Evolutionary conservation across 129 eudicot genomes (phyloP).

Genomic region (Tagetes patula): DNA sequence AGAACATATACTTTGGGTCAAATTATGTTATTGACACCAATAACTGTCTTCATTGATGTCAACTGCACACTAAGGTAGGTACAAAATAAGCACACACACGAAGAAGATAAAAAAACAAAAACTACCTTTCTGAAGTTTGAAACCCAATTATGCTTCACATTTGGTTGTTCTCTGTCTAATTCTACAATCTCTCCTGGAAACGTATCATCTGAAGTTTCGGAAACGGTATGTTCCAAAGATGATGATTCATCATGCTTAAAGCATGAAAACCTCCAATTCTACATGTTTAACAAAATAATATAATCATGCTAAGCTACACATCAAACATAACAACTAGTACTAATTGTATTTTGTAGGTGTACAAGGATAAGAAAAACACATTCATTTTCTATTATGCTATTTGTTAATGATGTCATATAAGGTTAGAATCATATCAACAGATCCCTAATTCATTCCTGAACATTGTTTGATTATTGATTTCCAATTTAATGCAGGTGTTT

Average conservation of each 20-base stretch:
- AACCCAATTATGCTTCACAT: slow-evolving; percentile 39
- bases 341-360: slow-evolving; percentile 3
- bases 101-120: not conserved
- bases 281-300: slow-evolving; percentile 10
- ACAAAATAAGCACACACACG: not conserved
- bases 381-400: slow-evolving; percentile 1
- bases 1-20: not conserved
- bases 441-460: not conserved
- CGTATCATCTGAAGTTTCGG: slow-evolving; percentile 36
- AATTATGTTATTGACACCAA: slow-evolving; percentile 15
- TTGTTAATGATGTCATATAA: not conserved
- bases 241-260: slow-evolving; percentile 50
- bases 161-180: slow-evolving; percentile 31
- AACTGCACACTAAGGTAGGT: slow-evolving; percentile 13
- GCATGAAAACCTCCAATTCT: slow-evolving; percentile 56
- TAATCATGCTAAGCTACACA: slow-evolving; percentile 5
- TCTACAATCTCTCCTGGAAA: slow-evolving; percentile 39
- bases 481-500: not conserved
- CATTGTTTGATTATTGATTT: not conserved
- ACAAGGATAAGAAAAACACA: not conserved
- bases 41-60: not conserved
- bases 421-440: slow-evolving; percentile 1
- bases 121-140: slow-evolving; percentile 43
- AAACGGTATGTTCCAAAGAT: slow-evolving; percentile 27
- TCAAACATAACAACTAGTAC: not conserved